Conservation (phyloP, 257 asterid species). For the Penstemon davidsonii region DNA sequence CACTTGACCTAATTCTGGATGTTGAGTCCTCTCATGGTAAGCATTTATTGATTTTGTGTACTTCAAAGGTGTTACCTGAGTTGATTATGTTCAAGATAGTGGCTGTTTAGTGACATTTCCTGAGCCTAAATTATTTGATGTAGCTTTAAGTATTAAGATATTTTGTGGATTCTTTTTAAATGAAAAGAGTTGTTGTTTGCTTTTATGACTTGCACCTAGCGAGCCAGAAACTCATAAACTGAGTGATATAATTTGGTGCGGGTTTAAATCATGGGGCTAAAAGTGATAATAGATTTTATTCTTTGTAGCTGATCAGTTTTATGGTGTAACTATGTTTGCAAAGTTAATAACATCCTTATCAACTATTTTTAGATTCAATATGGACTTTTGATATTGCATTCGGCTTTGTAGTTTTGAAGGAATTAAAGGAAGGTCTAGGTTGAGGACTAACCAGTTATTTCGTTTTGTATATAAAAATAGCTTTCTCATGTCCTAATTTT, state of each 20-base stretch:
- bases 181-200: background rate
- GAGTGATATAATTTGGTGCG: background rate
- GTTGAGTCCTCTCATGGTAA: constrained; percentile 95
- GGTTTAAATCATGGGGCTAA: constrained; percentile 2
- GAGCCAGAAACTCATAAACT: background rate
- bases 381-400: constrained; percentile 4
- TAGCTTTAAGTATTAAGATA: background rate
- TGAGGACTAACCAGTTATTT: background rate
- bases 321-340: no score
- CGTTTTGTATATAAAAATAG: background rate
- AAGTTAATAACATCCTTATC: no score
- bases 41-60: constrained; percentile 22
- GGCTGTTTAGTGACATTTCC: background rate
- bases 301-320: no score
- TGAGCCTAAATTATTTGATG: constrained; percentile 5
- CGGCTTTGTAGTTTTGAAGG: background rate
- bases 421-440: background rate
- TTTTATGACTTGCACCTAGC: background rate
- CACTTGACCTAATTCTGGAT: constrained; percentile 91
- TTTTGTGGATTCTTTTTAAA: background rate
- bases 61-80: constrained; percentile 10
- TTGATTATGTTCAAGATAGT: constrained; percentile 1
- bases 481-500: constrained; percentile 6
- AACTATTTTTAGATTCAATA: background rate
- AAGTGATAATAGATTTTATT: background rate